Base-by-base conservation (phyloP, 2,329 filamentous ascomycete species). In the Karstenula rhodostoma region DNA sequence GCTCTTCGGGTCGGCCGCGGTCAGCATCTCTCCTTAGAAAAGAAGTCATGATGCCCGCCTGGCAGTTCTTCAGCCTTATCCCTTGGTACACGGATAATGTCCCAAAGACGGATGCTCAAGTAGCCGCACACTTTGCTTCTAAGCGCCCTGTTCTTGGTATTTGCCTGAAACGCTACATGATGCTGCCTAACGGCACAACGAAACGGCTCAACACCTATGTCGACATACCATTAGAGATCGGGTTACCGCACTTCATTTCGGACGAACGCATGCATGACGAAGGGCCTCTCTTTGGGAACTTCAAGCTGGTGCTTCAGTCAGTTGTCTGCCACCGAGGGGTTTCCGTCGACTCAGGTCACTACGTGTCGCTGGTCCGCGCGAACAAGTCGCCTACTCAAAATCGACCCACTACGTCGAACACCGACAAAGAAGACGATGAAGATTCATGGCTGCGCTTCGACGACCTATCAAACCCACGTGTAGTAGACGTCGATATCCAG, bases 31-130 rank as follows among this genome's bases (percentile, higher is more conserved):
- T 84, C 52, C 78, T 76, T 60, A 73, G 85, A 65, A 97, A 94
- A 73, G 94, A 96, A 70, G 91, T 98, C 15, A 89, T 94, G 60
- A 97, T 98, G 82, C 94, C 94, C 40, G 95, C 95, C 1, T 98
- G 94, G 93, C 94, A 97, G 72, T 97, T 98, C 73, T 98, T 97
- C 79, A 93, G 91, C 71, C 82, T 98, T 27, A 93, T 97, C 69
- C 94, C 91, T 93, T 97, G 94, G 94, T 93, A 96, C 74, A 93
- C 92, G 1, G 84, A 89, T 67, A 86, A 88, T 57, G 82, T 83
- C 17, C 85, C 86, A 7, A 84, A 80, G 27, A 86, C 85, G 62
- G 91, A 97, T 73, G 85, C 88, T 2, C 93, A 97, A 70, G 91
- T 97, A 10, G 93, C 91, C n/a, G 87, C 89, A 55, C 94, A 97